Conservation (phyloP, 2,329 filamentous ascomycete species). For the Cyphellophora attinorum region DNA sequence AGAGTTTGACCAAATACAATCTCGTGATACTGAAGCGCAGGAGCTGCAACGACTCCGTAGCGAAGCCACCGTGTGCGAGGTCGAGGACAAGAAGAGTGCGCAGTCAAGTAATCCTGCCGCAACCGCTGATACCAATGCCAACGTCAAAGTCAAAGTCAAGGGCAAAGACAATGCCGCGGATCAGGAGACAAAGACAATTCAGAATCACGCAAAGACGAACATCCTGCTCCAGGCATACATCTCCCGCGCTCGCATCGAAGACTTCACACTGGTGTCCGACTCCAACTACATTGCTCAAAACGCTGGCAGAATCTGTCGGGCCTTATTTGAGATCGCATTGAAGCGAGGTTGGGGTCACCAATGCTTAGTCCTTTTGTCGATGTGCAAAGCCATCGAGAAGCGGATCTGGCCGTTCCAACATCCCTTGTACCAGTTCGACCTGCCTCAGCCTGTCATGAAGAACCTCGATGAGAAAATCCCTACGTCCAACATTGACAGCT, state of each 20-base stretch:
- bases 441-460: slow-evolving; percentile 71
- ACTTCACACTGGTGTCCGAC: slow-evolving; percentile 88
- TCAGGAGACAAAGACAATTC: slow-evolving; percentile 58
- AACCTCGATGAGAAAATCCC: slow-evolving; percentile 75
- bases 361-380: slow-evolving; percentile 77
- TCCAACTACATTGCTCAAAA: slow-evolving; percentile 94
- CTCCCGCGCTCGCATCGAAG: slow-evolving; percentile 74
- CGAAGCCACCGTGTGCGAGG: slow-evolving; percentile 64
- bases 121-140: slow-evolving; percentile 46
- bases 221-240: slow-evolving; percentile 92
- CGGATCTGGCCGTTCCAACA: slow-evolving; percentile 93
- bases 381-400: slow-evolving; percentile 96
- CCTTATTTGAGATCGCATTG: slow-evolving; percentile 93
- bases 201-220: slow-evolving; percentile 84
- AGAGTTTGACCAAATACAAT: slow-evolving; percentile 95
- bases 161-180: slow-evolving; percentile 70
- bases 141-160: no score
- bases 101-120: no score
- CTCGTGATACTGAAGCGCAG: slow-evolving; percentile 77
- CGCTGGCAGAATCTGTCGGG: slow-evolving; percentile 83
- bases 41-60: slow-evolving; percentile 69
- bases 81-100: slow-evolving; percentile 54
- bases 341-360: slow-evolving; percentile 95
- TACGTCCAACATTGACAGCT: slow-evolving; percentile 63
- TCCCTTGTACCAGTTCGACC: slow-evolving; percentile 87